Percentiles rank a stretch among this genome's conserved stretches.
phyloP scores from a whole-genome alignment of 2,329 filamentous ascomycete species.

The Epicoccum nigrum region DNA sequence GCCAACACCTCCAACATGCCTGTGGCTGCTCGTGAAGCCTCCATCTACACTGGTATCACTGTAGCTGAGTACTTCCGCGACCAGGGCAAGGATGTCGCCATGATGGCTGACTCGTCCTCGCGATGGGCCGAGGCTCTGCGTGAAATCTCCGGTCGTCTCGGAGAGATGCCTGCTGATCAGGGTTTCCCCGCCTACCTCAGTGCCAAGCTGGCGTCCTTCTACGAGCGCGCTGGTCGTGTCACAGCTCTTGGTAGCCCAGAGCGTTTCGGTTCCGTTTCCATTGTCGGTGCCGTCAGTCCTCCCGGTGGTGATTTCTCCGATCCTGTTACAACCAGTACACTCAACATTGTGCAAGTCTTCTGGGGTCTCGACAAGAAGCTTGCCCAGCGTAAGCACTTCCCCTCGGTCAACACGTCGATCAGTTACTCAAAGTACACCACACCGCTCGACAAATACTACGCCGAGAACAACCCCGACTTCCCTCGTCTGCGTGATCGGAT shows the following conservation, averaged over 20 bases:
- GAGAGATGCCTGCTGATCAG: slow-evolving; percentile 99
- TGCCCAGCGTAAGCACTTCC: slow-evolving; percentile 98
- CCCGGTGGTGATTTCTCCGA: slow-evolving; percentile 99
- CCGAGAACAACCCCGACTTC: slow-evolving; percentile 92
- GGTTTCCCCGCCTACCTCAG: slow-evolving; percentile 98
- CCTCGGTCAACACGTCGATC: slow-evolving; percentile 91
- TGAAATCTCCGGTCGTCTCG: slow-evolving; percentile 97
- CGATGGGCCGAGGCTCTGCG: slow-evolving; percentile 98
- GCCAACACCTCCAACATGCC: slow-evolving; percentile 99
- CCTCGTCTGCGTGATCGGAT: slow-evolving; percentile 90
- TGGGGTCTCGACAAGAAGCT: slow-evolving; percentile 99
- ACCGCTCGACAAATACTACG: slow-evolving; percentile 90
- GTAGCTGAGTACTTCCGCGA: slow-evolving; percentile 97
- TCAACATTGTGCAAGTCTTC: slow-evolving; percentile 98
- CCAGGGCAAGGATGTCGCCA: slow-evolving; percentile 94
- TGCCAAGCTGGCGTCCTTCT: slow-evolving; percentile 97
- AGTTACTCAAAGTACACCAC: slow-evolving; percentile 97
- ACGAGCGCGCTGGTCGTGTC: slow-evolving; percentile 94
- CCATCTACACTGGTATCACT: slow-evolving; percentile 91
- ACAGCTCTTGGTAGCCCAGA: slow-evolving; percentile 86
- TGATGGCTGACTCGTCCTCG: slow-evolving; percentile 99
- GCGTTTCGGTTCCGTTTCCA: slow-evolving; percentile 90
- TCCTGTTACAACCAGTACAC: slow-evolving; percentile 90
- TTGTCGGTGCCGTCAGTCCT: slow-evolving; percentile 95
- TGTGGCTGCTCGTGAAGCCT: slow-evolving; percentile 95